Evolutionary conservation across 768 basidiomycete genomes (phyloP), one percentile per base, ranked within the genome.

Genomic region (Russula dissimulans): DNA sequence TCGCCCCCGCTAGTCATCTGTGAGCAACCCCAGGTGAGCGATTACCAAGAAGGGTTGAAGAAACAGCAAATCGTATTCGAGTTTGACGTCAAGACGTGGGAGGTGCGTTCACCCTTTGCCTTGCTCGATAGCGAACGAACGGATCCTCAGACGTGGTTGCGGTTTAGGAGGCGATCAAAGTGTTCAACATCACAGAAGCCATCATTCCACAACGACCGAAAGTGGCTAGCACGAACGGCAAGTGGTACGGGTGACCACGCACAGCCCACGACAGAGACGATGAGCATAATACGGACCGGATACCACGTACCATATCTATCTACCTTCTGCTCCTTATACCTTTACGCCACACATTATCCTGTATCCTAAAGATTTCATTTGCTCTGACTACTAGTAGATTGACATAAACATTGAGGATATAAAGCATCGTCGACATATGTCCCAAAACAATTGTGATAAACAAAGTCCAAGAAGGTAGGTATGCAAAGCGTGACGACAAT

Each of bases 1-100:
- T 17, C 7, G 4, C 56, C 43, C 42, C 10, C 62, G 34, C 43
- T 26, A 91, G 89, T 77, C 71, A 68, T 79, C 11, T 87, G 88
- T 67, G 81, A 86, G 61, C 75, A 79, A 29, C 87, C 89, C 0
- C 78, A 74, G 15, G 76, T 82, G 56, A 78, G 84, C 22, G 86
- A 91, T 64, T 85, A 85, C 62, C 73, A 72, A 1, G 75, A 77
- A 0, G 85, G 87, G 1, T 74, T 89, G 41, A 77, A 78, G 63
- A 92, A 89, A 68, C 81, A 83, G 47, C 95, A 99, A 70, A 81
- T 92, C 63, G 89, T 99, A 0, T 77, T 97, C 64, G 94, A 97
- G 71, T 85, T 97, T 66, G 94, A 95, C 65, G 86, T 89, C 83
- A 80, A 83, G 4, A 86, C 87, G 0, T 99, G 95, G 95, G 73